These are phyloP conservation scores for Scheffersomyces coipomensis DNA, from an alignment of 805 yeast species.

Conservation along the genomic window DNA sequence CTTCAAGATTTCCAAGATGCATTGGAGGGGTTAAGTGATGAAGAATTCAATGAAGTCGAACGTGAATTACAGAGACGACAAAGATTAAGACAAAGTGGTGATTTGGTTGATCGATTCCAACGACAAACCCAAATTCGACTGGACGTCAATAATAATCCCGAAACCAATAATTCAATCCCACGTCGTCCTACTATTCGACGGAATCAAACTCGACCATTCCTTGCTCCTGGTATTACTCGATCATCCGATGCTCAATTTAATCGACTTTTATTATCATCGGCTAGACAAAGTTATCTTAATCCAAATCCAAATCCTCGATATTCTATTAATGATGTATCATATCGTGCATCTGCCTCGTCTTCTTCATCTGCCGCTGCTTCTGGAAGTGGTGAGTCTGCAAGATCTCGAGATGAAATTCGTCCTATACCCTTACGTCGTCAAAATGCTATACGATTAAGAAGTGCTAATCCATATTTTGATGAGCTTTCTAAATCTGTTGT, in stretches of 20 bases:
- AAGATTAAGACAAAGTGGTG: background rate
- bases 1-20: too few species aligned
- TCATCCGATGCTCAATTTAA: too few species aligned
- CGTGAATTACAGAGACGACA: too few species aligned
- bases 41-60: too few species aligned
- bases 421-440: slow-evolving; percentile 30
- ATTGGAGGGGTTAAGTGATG: too few species aligned
- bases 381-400: too few species aligned
- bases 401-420: too few species aligned
- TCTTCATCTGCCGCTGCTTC: background rate
- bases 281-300: slow-evolving; percentile 22
- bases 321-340: background rate
- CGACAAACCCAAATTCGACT: background rate
- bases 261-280: slow-evolving; percentile 24
- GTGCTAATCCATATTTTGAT: slow-evolving; percentile 4
- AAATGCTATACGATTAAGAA: slow-evolving; percentile 26
- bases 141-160: too few species aligned
- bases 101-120: background rate
- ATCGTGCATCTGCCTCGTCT: background rate
- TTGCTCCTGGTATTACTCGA: too few species aligned
- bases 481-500: too few species aligned
- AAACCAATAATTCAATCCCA: too few species aligned
- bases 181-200: slow-evolving; percentile 1
- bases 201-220: too few species aligned
- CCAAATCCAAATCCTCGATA: slow-evolving; percentile 10